Percentiles rank a stretch among this genome's conserved stretches.
These are phyloP conservation scores for Thalassia testudinum DNA, from an alignment of 116 monocot genomes.

Conservation along the genomic window DNA sequence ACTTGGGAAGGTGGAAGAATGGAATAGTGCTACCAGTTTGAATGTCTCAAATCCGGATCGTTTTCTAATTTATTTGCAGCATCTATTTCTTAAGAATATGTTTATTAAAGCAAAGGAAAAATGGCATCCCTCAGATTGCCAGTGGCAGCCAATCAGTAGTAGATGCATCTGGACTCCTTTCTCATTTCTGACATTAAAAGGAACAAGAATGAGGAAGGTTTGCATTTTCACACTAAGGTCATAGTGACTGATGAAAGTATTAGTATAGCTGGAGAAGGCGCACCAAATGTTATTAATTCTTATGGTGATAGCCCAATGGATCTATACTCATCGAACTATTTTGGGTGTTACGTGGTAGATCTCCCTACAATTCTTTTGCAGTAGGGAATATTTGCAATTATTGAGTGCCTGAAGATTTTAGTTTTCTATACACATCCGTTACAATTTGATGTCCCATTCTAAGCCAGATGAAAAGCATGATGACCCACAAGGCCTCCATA, in stretches of 20 bases:
- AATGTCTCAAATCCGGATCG: slow-evolving; percentile 33
- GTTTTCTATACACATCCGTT: too few species aligned
- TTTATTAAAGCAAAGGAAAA: slow-evolving; percentile 31
- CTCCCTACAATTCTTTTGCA: slow-evolving; percentile 76
- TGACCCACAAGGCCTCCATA: too few species aligned
- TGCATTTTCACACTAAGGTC: slow-evolving; percentile 61
- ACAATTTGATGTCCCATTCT: too few species aligned
- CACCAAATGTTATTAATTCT: slow-evolving; percentile 49
- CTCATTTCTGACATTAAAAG: slow-evolving; percentile 49
- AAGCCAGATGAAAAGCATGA: too few species aligned
- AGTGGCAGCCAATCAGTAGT: slow-evolving; percentile 15
- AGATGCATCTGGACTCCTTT: slow-evolving; percentile 23
- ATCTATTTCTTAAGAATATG: slow-evolving; percentile 46
- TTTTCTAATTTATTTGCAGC: slow-evolving; percentile 63
- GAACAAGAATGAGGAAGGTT: slow-evolving; percentile 17
- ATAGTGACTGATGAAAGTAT: slow-evolving; percentile 75
- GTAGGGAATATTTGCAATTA: slow-evolving; percentile 16
- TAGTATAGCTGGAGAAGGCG: slow-evolving; percentile 58
- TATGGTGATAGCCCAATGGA: slow-evolving; percentile 25
- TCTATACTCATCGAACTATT: slow-evolving; percentile 24
- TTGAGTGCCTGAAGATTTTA: not conserved
- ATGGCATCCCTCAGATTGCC: slow-evolving; percentile 3
- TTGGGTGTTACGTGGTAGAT: slow-evolving; percentile 67
- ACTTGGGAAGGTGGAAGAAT: slow-evolving; percentile 17
- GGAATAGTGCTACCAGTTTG: slow-evolving; percentile 10